Evolutionary conservation across 805 yeast genomes (phyloP), one percentile per base, ranked within the genome.

Genomic region (Yarrowia sp.): DNA sequence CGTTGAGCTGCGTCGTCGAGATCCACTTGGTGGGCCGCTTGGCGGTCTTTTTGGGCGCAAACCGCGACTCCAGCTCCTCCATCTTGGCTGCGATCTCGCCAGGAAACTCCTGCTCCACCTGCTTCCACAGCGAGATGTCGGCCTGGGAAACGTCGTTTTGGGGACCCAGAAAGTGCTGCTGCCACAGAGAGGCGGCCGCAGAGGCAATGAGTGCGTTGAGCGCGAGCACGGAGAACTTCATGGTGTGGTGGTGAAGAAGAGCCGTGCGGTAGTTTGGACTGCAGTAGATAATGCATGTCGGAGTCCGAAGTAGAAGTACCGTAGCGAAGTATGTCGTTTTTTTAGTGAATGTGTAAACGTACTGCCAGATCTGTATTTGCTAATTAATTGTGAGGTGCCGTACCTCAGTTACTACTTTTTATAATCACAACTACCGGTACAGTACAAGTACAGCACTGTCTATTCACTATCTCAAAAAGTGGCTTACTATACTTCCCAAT

Each of bases 171-270:
- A 32, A 32, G 10, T 47, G 41, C 39, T 47, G 56, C 13, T 32
- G 41, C 56, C 56, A 47, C 6, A 47, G 56, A 3, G 56, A 44
- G 18, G 49, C 19, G 38, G 56, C 56, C 1, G 56, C 56, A 14
- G 56, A 32, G 31, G 56, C 25, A 13, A 44, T 18, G 4, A 29
- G 36, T 10, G 33, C 14, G 18, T n/a, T 42, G 21, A 42, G 32
- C 16, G 49, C 24, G 21, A 29, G 7, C 18, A 25, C 51, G 5
- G 51, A 44, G 32, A 29, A 44, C 18, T 44, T 44, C 51, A 44
- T 44, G 19, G 44, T 41, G 27, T 21, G 29, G 16, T 41, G 47
- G 12, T 9, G 47, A 25, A n/a, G 29, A 14, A 14, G 18, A 24
- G n/a, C n/a, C n/a, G n/a, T n/a, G n/a, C n/a, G n/a, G n/a, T n/a